Percentiles rank a stretch among this genome's conserved stretches.
Conservation (phyloP, 108 stramenopile species). For the Epipyxis sp. region DNA sequence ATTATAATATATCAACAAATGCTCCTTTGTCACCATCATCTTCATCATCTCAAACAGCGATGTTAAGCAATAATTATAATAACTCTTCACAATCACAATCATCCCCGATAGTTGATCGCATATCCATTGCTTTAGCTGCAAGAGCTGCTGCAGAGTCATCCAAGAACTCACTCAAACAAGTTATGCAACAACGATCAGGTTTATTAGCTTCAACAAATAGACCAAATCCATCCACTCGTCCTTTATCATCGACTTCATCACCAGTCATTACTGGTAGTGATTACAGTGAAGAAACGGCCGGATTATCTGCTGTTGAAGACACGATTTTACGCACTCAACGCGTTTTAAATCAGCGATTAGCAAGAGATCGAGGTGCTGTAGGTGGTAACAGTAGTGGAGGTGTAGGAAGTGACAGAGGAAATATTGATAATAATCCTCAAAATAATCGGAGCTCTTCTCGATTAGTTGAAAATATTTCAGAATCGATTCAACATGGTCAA, state of each 20-base stretch:
- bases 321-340: not conserved
- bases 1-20: not conserved
- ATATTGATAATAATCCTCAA: not conserved
- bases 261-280: not conserved
- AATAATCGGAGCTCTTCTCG: not conserved
- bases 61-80: not conserved
- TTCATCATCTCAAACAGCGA: not conserved
- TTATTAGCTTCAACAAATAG: not conserved
- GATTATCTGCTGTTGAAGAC: not conserved
- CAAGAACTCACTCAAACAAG: constrained; percentile 3
- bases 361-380: not conserved
- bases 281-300: not conserved
- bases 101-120: not conserved
- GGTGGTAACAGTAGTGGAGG: not conserved
- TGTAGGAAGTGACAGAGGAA: not conserved
- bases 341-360: not conserved
- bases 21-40: not conserved
- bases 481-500: not conserved
- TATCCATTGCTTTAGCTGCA: not conserved
- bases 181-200: not conserved
- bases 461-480: not conserved
- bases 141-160: too few relatives aligned
- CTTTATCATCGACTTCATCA: not conserved
- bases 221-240: not conserved
- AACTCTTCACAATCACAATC: not conserved